Percentiles rank a stretch among this genome's conserved stretches.
Evolutionary conservation across 495 filamentous ascomycete species (phyloP).

Genomic region (Penicillium mononematosum): DNA sequence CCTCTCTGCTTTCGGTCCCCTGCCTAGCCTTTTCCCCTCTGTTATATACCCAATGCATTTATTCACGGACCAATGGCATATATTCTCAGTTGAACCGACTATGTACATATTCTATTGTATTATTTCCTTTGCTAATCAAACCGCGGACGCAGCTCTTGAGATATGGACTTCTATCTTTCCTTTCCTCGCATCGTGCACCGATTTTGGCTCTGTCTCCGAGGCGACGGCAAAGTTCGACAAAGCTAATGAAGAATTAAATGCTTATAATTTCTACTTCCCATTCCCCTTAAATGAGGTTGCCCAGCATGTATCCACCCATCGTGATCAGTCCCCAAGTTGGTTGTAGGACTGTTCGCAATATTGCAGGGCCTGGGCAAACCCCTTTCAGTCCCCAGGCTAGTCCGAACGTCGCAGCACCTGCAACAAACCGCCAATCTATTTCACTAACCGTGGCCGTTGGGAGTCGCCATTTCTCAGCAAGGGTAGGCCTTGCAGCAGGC

Average conservation of each 20-base stretch:
- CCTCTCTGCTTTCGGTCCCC: not conserved
- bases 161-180: not conserved
- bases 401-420: constrained; percentile 52
- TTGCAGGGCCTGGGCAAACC: constrained; percentile 56
- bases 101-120: constrained; percentile 3
- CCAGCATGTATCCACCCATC: constrained; percentile 50
- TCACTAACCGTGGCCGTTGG: constrained; percentile 48
- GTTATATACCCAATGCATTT: constrained; percentile 18
- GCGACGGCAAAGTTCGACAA: not conserved
- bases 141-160: constrained; percentile 16
- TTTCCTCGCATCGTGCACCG: not conserved
- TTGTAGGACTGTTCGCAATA: constrained; percentile 48
- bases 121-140: constrained; percentile 10
- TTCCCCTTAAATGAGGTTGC: constrained; percentile 30
- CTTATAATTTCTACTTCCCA: not conserved
- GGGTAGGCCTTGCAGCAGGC: constrained; percentile 32
- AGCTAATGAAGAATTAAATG: not conserved
- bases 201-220: not conserved
- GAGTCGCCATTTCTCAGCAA: constrained; percentile 47
- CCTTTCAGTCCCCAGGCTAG: constrained; percentile 56
- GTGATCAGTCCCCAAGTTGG: constrained; percentile 51
- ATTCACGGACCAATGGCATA: not conserved
- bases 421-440: constrained; percentile 54
- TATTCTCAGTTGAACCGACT: not conserved
- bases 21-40: constrained; percentile 8